A percentile compares a stretch with the other conserved stretches of the same genome.
phyloP scores from a whole-genome alignment of 2,329 filamentous ascomycete species.

The Trichophaea hybrida region DNA sequence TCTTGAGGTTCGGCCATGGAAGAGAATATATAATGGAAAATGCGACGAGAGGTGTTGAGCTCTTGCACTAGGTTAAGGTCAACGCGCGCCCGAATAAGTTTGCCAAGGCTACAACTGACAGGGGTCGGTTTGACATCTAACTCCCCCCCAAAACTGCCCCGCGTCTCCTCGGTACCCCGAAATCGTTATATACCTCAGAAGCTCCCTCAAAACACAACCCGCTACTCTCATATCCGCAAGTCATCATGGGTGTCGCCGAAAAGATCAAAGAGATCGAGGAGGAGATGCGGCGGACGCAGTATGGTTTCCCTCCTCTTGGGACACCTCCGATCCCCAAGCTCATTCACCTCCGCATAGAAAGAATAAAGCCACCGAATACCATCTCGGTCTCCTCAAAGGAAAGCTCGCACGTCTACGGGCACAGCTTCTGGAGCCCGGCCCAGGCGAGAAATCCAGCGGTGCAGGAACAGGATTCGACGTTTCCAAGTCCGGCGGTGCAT shows the following conservation, averaged over 20 bases:
- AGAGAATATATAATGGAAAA: no score
- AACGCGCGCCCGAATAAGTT: neutral
- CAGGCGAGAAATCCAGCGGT: slow-evolving; percentile 60
- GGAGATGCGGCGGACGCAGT: slow-evolving; percentile 98
- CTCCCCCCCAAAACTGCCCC: neutral
- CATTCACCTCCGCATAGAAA: slow-evolving; percentile 37
- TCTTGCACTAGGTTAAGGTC: neutral
- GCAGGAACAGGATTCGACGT: slow-evolving; percentile 75
- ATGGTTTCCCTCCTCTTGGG: slow-evolving; percentile 40
- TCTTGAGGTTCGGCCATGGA: no score
- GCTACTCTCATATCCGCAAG: neutral
- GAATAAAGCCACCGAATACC: slow-evolving; percentile 99
- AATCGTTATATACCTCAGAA: neutral
- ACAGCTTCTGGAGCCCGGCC: slow-evolving; percentile 79
- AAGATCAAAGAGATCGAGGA: slow-evolving; percentile 98
- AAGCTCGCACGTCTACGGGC: slow-evolving; percentile 91
- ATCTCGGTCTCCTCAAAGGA: slow-evolving; percentile 92
- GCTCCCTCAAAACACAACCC: neutral
- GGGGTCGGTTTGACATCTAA: neutral
- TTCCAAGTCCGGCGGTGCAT: slow-evolving; percentile 60
- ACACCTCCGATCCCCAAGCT: slow-evolving; percentile 29
- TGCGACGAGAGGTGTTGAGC: neutral
- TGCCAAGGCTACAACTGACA: neutral
- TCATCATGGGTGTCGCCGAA: slow-evolving; percentile 92
- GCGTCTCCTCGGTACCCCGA: neutral